Conservation (phyloP, 805 yeast species). For the Candida bentonensis region DNA sequence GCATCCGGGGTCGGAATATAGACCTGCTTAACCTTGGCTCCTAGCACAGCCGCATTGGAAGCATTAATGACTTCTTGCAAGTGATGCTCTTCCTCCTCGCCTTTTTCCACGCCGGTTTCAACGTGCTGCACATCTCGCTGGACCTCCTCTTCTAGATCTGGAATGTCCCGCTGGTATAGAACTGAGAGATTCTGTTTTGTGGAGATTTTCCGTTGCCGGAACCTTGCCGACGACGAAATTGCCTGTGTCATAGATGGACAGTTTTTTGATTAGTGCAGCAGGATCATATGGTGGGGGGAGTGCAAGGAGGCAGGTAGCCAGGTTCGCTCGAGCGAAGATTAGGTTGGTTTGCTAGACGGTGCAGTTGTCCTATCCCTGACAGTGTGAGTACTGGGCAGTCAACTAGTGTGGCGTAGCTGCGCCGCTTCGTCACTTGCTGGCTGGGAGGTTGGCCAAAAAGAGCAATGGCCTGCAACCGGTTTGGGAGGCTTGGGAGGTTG, state of each 20-base stretch:
- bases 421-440: no score
- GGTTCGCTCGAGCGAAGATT: neutral
- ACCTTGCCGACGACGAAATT: constrained; percentile 41
- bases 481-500: no score
- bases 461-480: no score
- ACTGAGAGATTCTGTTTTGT: constrained; percentile 78
- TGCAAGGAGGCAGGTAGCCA: neutral
- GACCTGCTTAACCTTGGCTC: constrained; percentile 36
- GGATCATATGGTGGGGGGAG: neutral
- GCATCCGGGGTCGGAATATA: constrained; percentile 98
- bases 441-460: no score
- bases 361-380: no score
- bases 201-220: constrained; percentile 88
- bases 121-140: constrained; percentile 80
- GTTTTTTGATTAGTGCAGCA: neutral
- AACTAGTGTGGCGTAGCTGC: no score
- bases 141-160: constrained; percentile 62
- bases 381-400: no score
- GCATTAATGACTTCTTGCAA: constrained; percentile 82
- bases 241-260: constrained; percentile 15
- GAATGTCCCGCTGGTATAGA: constrained; percentile 63
- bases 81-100: constrained; percentile 95
- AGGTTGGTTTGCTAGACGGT: no score
- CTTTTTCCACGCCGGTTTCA: constrained; percentile 96
- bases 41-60: constrained; percentile 44